These are phyloP conservation scores for Boletus speciosus DNA, from an alignment of 768 basidiomycete genomes.

Conservation along the genomic window DNA sequence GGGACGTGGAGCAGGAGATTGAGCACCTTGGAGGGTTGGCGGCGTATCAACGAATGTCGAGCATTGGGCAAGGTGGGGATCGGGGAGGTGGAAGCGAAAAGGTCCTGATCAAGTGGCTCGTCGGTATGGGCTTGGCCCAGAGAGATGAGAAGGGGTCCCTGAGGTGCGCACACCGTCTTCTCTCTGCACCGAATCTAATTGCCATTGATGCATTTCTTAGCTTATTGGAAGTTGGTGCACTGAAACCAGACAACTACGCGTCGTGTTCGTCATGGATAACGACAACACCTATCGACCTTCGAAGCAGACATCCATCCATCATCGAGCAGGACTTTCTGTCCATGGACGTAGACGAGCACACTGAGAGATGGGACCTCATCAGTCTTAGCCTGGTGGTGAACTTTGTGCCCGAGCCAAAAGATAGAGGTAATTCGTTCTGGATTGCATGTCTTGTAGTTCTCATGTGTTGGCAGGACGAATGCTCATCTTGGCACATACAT, in stretches of 20 bases:
- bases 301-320: constrained; percentile 78
- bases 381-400: constrained; percentile 89
- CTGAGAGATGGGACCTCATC: constrained; percentile 68
- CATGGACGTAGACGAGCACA: constrained; percentile 49
- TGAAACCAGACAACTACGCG: constrained; percentile 79
- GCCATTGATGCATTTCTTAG: constrained; percentile 35
- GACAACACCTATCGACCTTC: constrained; percentile 75
- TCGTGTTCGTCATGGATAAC: constrained; percentile 68
- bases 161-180: constrained; percentile 31
- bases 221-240: constrained; percentile 84
- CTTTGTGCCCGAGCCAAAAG: constrained; percentile 71
- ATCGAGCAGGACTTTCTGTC: constrained; percentile 82
- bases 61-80: constrained; percentile 72
- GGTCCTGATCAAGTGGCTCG: constrained; percentile 73
- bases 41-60: constrained; percentile 80
- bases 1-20: constrained; percentile 59
- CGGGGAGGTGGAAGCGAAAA: constrained; percentile 89
- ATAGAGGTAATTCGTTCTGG: constrained; percentile 55
- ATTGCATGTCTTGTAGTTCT: not conserved
- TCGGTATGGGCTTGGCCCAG: constrained; percentile 41
- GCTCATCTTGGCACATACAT: constrained; percentile 56
- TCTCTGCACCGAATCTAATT: not conserved
- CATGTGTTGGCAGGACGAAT: constrained; percentile 53
- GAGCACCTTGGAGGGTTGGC: constrained; percentile 72
- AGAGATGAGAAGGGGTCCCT: constrained; percentile 24